Conservation (phyloP, 495 filamentous ascomycete species). For the Aspergillus kassunensis region DNA sequence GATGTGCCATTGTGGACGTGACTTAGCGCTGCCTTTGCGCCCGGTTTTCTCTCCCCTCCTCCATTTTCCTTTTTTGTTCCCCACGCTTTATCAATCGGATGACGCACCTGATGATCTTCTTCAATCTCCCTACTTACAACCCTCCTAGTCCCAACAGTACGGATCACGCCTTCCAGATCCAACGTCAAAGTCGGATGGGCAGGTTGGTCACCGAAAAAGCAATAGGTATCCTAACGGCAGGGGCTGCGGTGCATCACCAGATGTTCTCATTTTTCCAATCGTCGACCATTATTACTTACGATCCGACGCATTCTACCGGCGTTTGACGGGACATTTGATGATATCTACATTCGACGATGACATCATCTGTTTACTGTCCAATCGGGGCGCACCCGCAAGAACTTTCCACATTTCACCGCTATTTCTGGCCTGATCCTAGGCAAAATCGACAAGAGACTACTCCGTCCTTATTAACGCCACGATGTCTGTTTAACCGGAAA, state of each 20-base stretch:
- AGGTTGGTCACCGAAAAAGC: background rate
- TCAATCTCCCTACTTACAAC: background rate
- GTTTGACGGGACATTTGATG: background rate
- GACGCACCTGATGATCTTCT: conserved; percentile 6
- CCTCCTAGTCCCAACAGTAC: background rate
- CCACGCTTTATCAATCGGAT: background rate
- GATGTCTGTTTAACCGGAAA: background rate
- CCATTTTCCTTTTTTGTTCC: background rate
- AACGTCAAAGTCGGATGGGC: background rate
- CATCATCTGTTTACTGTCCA: background rate
- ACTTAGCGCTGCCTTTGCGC: conserved; percentile 6
- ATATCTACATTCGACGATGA: background rate
- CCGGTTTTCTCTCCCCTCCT: background rate
- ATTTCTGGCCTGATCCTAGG: background rate
- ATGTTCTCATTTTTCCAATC: background rate
- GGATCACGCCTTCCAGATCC: background rate
- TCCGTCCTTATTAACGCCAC: background rate
- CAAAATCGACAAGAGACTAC: background rate
- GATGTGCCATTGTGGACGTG: background rate
- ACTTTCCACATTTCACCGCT: conserved; percentile 1
- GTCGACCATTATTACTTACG: background rate
- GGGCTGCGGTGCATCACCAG: background rate
- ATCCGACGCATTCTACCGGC: background rate
- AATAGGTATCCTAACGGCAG: background rate
- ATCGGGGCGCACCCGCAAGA: conserved; percentile 1